These are phyloP conservation scores for Circinella umbellata DNA, from an alignment of 371 early-diverging fungal species.

Conservation along the genomic window DNA sequence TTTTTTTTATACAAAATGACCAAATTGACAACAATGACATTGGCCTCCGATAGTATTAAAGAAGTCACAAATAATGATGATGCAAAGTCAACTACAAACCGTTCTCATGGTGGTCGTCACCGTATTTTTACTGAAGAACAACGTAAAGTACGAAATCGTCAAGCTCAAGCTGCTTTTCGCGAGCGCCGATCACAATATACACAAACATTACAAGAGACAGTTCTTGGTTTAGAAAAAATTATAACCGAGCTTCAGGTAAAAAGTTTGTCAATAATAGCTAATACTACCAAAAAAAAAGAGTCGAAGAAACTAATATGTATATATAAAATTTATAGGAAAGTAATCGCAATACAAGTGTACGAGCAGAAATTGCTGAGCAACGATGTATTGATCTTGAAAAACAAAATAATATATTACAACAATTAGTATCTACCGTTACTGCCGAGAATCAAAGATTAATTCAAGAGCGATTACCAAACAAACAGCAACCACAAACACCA, in stretches of 20 bases:
- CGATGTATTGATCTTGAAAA: conserved; percentile 3
- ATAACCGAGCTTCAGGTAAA: conserved; percentile 22
- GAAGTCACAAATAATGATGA: neutral
- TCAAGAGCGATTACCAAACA: neutral
- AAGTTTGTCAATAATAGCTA: too few relatives aligned
- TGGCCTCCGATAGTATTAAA: neutral
- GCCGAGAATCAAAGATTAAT: conserved; percentile 14
- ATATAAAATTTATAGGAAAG: conserved; percentile 15
- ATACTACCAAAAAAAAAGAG: neutral
- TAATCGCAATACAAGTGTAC: conserved; percentile 17
- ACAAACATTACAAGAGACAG: conserved; percentile 17
- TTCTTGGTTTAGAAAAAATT: conserved; percentile 16
- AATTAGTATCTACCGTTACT: conserved; percentile 8
- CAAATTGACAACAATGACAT: neutral
- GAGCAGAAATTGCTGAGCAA: conserved; percentile 21
- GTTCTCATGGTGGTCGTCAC: conserved; percentile 17
- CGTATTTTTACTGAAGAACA: conserved; percentile 20
- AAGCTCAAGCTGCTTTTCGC: conserved; percentile 35
- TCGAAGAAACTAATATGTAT: neutral
- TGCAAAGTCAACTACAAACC: neutral
- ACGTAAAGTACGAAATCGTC: conserved; percentile 23
- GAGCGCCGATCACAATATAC: conserved; percentile 26
- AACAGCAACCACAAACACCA: neutral
- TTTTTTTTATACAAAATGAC: neutral
- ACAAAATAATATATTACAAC: conserved; percentile 5